phyloP scores from a whole-genome alignment of 192 early-diverging fungal genomes.

The Entomortierella lignicola region DNA sequence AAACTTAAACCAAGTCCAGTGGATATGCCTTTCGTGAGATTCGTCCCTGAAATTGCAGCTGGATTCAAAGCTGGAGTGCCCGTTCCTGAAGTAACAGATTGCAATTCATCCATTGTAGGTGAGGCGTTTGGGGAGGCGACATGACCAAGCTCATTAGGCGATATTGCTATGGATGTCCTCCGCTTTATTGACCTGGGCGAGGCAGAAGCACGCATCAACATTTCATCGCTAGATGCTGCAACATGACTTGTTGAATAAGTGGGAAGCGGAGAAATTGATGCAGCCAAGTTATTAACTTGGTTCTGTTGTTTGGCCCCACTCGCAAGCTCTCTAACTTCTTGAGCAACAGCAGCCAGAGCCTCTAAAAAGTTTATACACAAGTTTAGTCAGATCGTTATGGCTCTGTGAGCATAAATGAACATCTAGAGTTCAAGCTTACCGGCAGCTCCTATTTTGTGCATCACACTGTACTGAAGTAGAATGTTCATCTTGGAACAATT shows the following conservation, averaged over 20 bases:
- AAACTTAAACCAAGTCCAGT: slow-evolving; percentile 22
- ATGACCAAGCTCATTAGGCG: slow-evolving; percentile 20
- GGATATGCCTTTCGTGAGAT: neutral
- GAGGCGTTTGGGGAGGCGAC: slow-evolving; percentile 14
- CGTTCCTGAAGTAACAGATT: neutral
- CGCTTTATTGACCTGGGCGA: slow-evolving; percentile 44
- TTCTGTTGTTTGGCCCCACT: neutral
- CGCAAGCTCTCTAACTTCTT: neutral
- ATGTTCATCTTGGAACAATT: neutral
- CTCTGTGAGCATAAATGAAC: neutral
- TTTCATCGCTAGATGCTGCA: neutral
- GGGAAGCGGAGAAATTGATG: neutral
- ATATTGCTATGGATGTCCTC: slow-evolving; percentile 31
- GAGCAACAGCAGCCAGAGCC: neutral
- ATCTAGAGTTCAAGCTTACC: neutral
- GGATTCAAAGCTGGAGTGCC: neutral
- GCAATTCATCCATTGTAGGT: slow-evolving; percentile 21
- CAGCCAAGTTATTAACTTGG: neutral
- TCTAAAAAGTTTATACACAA: neutral
- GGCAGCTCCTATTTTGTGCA: neutral
- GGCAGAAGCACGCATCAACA: slow-evolving; percentile 3
- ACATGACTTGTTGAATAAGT: neutral
- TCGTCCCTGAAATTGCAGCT: neutral
- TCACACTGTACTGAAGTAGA: neutral
- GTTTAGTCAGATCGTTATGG: neutral